These are phyloP conservation scores for Monosporozyma aerobia DNA, from an alignment of 805 yeast species.

Conservation along the genomic window DNA sequence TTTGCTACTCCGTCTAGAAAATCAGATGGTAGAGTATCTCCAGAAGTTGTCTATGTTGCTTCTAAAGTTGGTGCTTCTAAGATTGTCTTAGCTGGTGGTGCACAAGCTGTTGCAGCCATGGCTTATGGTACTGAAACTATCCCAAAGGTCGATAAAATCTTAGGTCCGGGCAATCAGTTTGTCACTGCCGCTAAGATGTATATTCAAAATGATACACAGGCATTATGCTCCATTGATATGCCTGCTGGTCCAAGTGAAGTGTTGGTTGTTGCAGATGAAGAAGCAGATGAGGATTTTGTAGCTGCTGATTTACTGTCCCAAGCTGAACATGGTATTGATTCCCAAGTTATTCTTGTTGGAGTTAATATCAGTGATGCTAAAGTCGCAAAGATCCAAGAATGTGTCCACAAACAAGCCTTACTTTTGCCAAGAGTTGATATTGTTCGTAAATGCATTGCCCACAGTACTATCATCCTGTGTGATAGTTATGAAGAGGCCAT, in stretches of 20 bases:
- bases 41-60: conserved; percentile 96
- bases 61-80: conserved; percentile 86
- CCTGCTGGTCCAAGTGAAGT: conserved; percentile 99
- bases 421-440: conserved; percentile 86
- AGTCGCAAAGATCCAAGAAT: conserved; percentile 63
- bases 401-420: conserved; percentile 76
- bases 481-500: conserved; percentile 70
- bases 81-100: conserved; percentile 96
- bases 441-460: conserved; percentile 84
- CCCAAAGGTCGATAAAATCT: conserved; percentile 89
- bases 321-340: conserved; percentile 98
- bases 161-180: conserved; percentile 99
- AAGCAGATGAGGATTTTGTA: conserved; percentile 89
- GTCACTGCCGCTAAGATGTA: conserved; percentile 99
- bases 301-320: conserved; percentile 95
- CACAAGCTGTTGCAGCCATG: conserved; percentile 98
- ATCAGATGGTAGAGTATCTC: conserved; percentile 79
- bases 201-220: conserved; percentile 90
- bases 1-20: conserved; percentile 93
- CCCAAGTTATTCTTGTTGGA: conserved; percentile 90
- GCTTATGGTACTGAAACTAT: conserved; percentile 94
- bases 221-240: conserved; percentile 95
- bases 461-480: conserved; percentile 74
- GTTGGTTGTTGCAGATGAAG: conserved; percentile 81
- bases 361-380: conserved; percentile 56